Evolutionary conservation across 2,329 filamentous ascomycete species (phyloP).

Genomic region (Xylariaceae sp.): DNA sequence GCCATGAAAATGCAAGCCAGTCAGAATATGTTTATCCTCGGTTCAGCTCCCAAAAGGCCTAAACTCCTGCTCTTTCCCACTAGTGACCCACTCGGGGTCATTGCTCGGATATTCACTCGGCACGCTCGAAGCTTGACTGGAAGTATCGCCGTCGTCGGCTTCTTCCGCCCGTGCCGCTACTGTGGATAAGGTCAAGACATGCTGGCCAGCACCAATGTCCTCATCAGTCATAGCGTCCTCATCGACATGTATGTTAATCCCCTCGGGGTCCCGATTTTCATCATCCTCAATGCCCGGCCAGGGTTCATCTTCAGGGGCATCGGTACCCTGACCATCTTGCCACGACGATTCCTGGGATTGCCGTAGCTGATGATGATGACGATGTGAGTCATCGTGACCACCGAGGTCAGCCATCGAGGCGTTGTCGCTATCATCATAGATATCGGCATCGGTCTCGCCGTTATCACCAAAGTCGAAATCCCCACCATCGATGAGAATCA

Average conservation of each 20-base stretch:
- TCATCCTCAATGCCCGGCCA: conserved; percentile 56
- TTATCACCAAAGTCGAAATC: conserved; percentile 23
- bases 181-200: too few species aligned
- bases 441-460: conserved; percentile 36
- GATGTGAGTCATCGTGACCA: conserved; percentile 5
- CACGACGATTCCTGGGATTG: conserved; percentile 25
- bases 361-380: too few species aligned
- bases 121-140: conserved; percentile 25
- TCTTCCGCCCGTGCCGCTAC: too few species aligned
- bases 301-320: conserved; percentile 49
- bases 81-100: conserved; percentile 22
- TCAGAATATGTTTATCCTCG: too few species aligned
- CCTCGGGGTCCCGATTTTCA: conserved; percentile 48
- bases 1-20: too few species aligned
- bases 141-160: conserved; percentile 15
- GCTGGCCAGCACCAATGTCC: conserved; percentile 14
- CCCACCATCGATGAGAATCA: conserved; percentile 29
- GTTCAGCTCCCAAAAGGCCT: conserved; percentile 17
- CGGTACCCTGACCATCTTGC: conserved; percentile 29
- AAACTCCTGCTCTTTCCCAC: conserved; percentile 17
- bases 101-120: conserved; percentile 31
- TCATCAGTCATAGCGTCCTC: conserved; percentile 25
- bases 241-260: conserved; percentile 23
- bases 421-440: conserved; percentile 26
- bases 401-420: conserved; percentile 30